These are phyloP conservation scores for Ophiostoma australiae DNA, from an alignment of 2,329 filamentous ascomycete genomes.

Conservation along the genomic window DNA sequence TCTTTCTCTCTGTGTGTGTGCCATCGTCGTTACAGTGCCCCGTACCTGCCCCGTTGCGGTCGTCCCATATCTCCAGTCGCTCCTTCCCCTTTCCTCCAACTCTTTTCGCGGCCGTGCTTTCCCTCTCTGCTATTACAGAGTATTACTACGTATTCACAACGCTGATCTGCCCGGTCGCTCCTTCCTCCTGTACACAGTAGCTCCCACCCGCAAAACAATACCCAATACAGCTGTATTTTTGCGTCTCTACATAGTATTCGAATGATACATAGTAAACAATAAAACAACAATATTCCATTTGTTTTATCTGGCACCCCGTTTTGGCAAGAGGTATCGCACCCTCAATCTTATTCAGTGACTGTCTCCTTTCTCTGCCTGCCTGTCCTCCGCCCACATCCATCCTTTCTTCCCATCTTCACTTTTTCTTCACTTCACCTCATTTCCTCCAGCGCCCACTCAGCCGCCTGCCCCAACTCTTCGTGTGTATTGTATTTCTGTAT, in stretches of 20 bases:
- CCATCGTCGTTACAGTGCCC: background rate
- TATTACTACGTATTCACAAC: background rate
- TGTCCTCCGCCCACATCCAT: constrained; percentile 6
- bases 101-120: background rate
- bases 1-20: background rate
- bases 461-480: background rate
- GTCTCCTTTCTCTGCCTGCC: background rate
- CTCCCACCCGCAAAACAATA: background rate
- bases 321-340: constrained; percentile 16
- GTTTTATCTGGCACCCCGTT: constrained; percentile 1
- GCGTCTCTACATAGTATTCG: background rate
- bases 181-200: background rate
- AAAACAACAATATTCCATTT: background rate
- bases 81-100: background rate
- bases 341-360: background rate
- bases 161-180: background rate
- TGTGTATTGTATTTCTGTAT: background rate
- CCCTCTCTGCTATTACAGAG: background rate
- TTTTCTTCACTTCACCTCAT: constrained; percentile 4
- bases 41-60: background rate
- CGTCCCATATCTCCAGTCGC: background rate
- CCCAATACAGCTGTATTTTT: background rate
- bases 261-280: background rate
- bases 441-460: background rate
- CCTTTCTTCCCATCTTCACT: constrained; percentile 14